Conservation (phyloP, 345 rosid genomes). For the Firmiana major region DNA sequence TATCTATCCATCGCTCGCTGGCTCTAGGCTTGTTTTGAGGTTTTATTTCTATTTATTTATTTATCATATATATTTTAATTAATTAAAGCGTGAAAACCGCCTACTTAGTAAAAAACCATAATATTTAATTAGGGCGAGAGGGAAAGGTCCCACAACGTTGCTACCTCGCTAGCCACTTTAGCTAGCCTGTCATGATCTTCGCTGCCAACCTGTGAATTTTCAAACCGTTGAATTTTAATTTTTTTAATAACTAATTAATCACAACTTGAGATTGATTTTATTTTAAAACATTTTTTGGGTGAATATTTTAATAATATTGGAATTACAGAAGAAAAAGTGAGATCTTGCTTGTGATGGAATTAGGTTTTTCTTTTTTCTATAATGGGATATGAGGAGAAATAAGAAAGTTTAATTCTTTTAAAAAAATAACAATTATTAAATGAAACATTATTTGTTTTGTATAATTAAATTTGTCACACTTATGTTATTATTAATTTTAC, state of each 20-base stretch:
- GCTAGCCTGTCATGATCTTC: background rate
- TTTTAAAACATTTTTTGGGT: background rate
- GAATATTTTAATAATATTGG: background rate
- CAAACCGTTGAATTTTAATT: background rate
- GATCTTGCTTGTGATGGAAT: background rate
- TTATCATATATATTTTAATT: background rate
- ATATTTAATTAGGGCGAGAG: background rate
- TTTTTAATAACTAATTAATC: background rate
- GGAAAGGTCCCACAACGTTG: background rate
- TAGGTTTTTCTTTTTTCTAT: no score
- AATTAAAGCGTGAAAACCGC: constrained; percentile 18
- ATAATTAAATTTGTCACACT: no score
- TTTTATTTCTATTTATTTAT: background rate
- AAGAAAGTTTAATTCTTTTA: no score
- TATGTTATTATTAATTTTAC: no score
- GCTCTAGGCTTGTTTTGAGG: background rate
- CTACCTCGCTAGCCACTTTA: background rate
- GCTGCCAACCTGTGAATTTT: background rate
- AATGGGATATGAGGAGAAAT: no score
- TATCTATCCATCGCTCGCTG: background rate
- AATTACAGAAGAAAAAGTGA: background rate
- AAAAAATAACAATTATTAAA: no score
- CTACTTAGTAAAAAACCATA: constrained; percentile 13
- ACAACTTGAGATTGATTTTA: background rate
- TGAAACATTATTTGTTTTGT: no score